phyloP scores from a whole-genome alignment of 352 stramenopile genomes.

The Globisporangium parvum region DNA sequence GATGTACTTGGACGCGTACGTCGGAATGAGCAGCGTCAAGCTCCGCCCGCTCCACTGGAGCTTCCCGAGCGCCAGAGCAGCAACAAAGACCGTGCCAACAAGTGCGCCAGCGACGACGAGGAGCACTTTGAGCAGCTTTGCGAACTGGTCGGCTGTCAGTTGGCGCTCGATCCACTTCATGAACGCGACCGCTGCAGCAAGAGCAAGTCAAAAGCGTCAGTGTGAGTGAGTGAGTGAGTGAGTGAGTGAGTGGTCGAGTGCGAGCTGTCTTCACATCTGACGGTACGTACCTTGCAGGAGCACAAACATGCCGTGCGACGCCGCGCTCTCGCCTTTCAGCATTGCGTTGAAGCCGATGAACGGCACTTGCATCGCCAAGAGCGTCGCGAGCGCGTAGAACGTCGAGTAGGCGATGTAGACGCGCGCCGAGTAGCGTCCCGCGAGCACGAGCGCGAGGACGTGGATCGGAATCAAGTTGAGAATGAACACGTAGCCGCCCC shows the following conservation, averaged over 20 bases:
- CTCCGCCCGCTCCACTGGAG: constrained; percentile 90
- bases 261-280: neutral
- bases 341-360: constrained; percentile 98
- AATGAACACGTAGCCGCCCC: constrained; percentile 99
- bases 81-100: constrained; percentile 28
- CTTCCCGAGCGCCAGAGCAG: constrained; percentile 63
- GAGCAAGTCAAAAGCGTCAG: neutral
- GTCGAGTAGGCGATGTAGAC: constrained; percentile 97
- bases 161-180: constrained; percentile 44
- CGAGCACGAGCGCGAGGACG: constrained; percentile 87
- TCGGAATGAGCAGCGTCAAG: constrained; percentile 89
- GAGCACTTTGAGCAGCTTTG: constrained; percentile 33
- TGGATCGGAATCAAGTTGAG: constrained; percentile 98
- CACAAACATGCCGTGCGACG: constrained; percentile 90
- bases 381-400: constrained; percentile 96
- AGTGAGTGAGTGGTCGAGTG: neutral
- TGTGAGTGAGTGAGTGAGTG: neutral
- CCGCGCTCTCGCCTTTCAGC: constrained; percentile 66
- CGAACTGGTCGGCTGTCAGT: constrained; percentile 41
- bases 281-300: constrained; percentile 68
- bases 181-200: constrained; percentile 38
- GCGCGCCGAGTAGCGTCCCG: constrained; percentile 87
- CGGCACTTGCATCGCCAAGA: constrained; percentile 96
- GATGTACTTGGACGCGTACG: constrained; percentile 93
- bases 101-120: constrained; percentile 28